Evolutionary conservation across 495 filamentous ascomycete genomes (phyloP).

Genomic region (Massariosphaeria phaeospora): DNA sequence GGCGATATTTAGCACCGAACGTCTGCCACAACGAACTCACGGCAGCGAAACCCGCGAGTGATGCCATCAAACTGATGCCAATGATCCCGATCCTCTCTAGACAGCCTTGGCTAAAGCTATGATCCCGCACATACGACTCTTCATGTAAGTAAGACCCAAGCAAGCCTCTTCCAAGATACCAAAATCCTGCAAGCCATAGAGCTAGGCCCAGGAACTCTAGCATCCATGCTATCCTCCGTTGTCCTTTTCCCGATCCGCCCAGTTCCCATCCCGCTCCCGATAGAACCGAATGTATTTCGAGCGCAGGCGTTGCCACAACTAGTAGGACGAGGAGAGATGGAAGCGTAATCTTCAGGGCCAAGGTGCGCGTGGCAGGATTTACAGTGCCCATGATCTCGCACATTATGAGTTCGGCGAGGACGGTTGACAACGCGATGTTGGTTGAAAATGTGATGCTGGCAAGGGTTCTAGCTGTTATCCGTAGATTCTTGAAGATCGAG

Average conservation of each 20-base stretch:
- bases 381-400: slow-evolving; percentile 74
- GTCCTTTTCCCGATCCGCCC: slow-evolving; percentile 41
- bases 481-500: slow-evolving; percentile 16
- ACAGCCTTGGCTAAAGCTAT: slow-evolving; percentile 63
- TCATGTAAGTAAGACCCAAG: slow-evolving; percentile 48
- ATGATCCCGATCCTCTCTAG: slow-evolving; percentile 74
- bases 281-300: slow-evolving; percentile 65
- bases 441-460: slow-evolving; percentile 62
- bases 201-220: slow-evolving; percentile 54
- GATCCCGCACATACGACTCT: slow-evolving; percentile 31
- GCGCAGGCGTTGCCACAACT: slow-evolving; percentile 61
- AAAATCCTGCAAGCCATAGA: slow-evolving; percentile 64
- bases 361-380: slow-evolving; percentile 53
- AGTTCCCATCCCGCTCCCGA: slow-evolving; percentile 56
- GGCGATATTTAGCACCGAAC: slow-evolving; percentile 57
- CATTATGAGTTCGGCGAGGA: slow-evolving; percentile 69
- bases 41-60: slow-evolving; percentile 75
- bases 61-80: slow-evolving; percentile 75
- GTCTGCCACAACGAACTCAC: slow-evolving; percentile 77
- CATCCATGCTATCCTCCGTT: slow-evolving; percentile 52
- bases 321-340: slow-evolving; percentile 60
- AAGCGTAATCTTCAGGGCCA: slow-evolving; percentile 61
- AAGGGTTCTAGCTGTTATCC: slow-evolving; percentile 36
- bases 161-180: slow-evolving; percentile 65
- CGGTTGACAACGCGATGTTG: slow-evolving; percentile 66